These are phyloP conservation scores for Ailanthus altissimus DNA, from an alignment of 345 rosid species.

Conservation along the genomic window DNA sequence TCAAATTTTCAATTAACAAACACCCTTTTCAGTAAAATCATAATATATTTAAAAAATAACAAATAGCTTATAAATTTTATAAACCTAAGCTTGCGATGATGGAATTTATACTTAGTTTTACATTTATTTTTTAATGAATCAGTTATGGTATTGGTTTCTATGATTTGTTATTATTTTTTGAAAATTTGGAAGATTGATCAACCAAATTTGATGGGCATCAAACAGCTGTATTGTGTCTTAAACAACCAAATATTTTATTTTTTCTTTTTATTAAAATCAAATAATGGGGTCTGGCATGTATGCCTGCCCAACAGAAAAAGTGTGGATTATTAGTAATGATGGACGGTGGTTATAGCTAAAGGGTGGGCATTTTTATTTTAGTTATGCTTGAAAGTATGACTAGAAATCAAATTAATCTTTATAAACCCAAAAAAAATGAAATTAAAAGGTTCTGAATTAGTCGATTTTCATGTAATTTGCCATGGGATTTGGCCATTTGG, in stretches of 20 bases:
- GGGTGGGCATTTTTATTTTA: constrained; percentile 2
- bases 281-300: constrained; percentile 10
- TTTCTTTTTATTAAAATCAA: neutral
- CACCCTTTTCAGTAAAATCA: too few species aligned
- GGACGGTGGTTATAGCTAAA: constrained; percentile 26
- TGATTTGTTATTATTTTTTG: neutral
- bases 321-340: constrained; percentile 30
- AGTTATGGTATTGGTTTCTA: too few species aligned
- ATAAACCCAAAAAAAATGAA: neutral
- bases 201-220: constrained; percentile 5
- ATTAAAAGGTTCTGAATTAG: too few species aligned
- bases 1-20: too few species aligned
- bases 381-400: neutral
- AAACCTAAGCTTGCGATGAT: too few species aligned
- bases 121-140: too few species aligned
- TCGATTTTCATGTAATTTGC: neutral
- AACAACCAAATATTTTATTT: neutral
- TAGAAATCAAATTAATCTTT: neutral
- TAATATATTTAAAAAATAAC: too few species aligned
- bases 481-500: neutral
- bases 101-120: too few species aligned
- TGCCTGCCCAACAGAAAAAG: neutral
- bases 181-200: neutral
- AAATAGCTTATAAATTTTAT: too few species aligned
- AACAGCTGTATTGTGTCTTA: constrained; percentile 10